Base-by-base conservation (phyloP, 1,284 basidiomycete species). In the Puccinia coronata region DNA sequence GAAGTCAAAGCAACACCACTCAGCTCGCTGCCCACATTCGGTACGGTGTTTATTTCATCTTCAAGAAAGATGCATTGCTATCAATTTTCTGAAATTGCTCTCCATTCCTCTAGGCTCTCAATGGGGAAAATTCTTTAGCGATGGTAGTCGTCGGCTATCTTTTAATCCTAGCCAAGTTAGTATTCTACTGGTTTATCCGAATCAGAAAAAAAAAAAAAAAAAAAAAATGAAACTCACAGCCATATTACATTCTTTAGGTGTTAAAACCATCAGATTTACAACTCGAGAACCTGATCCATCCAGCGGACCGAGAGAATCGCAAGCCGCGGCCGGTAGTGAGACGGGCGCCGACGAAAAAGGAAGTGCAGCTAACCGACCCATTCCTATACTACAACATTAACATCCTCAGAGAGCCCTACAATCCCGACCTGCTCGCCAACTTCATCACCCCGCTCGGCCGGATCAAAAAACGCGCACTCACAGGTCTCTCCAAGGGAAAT, bases 391-490 rank as follows among this genome's bases (percentile, higher is more conserved):
- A 86, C 71, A 81, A 82, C 12, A 82, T 88, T 51, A 84, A 86
- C 53, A 87, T 86, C 0, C 82, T 84, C 11, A 85, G 86, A 47
- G 87, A 88, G 80, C 94, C 87, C 87, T 88, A 88, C 83, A 96
- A 97, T 87, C 89, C 91, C 0, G 84, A 86, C 16, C 88, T 98
- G 36, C 88, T 95, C 57, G 87, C 88, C n/a, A 83, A 87, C 16
- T 98, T 90, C 86, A 87, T 95, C 80, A 90, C 92, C 8, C 90
- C 91, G 41, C 93, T 98, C 91, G 96, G 95, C 78, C 94, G 92
- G 88, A 93, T 98, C 83, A 89, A 89, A 83, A 87, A 88, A 20
- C 89, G 96, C 61, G 89, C 89, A 12, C 86, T 90, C 76, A 97
- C 94, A 0, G 88, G 89, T 0, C 88, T 98, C 72, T 95, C 95